Evolutionary conservation across 345 rosid genomes (phyloP), one percentile per base, ranked within the genome.

Genomic region (Acer yangbiense): DNA sequence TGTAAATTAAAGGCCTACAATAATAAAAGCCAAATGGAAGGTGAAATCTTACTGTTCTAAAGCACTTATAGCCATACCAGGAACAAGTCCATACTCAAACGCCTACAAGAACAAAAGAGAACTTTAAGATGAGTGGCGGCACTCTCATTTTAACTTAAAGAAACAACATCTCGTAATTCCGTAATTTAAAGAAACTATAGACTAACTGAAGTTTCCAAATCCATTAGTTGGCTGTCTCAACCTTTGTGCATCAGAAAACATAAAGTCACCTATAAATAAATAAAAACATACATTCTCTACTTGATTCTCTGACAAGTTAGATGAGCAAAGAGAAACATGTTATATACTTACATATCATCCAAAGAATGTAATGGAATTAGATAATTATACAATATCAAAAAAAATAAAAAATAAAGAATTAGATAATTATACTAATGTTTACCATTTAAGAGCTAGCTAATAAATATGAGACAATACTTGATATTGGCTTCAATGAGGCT

Each of bases 71-170:
- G 96, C 96, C 82, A 93, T 68, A 76, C 99, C 99, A 78, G 98
- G 97, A 80, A 93, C 46, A 66, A 95, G 88, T 75, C 97, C 98
- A 85, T 92, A 83, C 78, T 95, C 95, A 48, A 95, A 95, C 39
- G 95, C 99, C 98, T 93, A 73, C 81, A 87, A 44, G 13, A 18
- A 61, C 70, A 58, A 75, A 62, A 73, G 77, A 60, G 55, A 70
- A 14, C 25, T 27, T 71, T 70, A 66, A 80, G 79, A 88, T 32
- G 73, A 70, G 61, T 77, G 27, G 21, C 18, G 18, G 29, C 29
- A 32, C 27, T 17, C 43, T 48, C 48, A 69, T 39, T 5, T 70
- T 55, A 48, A 68, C 66, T 7, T 29, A 29, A 46, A 25, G 41
- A 74, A 78, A 13, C 0, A 41, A 13, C 21, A 0, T 39, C 3